Percentiles rank a stretch among this genome's conserved stretches.
Evolutionary conservation across 2,329 filamentous ascomycete species (phyloP).

Genomic region (Ophiostoma tasmaniense): DNA sequence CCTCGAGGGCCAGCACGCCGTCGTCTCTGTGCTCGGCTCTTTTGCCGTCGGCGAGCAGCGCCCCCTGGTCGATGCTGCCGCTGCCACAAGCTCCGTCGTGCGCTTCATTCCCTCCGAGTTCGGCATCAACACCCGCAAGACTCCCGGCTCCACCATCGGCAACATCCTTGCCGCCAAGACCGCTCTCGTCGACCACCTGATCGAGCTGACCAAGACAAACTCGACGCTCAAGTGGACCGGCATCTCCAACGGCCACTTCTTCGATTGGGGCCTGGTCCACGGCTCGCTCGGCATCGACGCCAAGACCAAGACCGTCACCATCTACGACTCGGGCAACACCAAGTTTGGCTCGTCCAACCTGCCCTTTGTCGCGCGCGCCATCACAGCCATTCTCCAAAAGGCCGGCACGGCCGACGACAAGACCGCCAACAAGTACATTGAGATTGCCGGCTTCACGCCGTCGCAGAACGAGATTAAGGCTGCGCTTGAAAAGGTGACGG

Average conservation of each 20-base stretch:
- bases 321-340: slow-evolving; percentile 25
- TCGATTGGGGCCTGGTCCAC: slow-evolving; percentile 36
- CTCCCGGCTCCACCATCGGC: slow-evolving; percentile 18
- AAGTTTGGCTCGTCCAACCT: slow-evolving; percentile 23
- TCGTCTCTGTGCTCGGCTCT: slow-evolving; percentile 41
- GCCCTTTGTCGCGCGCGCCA: slow-evolving; percentile 24
- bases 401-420: slow-evolving; percentile 24
- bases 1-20: slow-evolving; percentile 42
- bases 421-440: slow-evolving; percentile 41
- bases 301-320: slow-evolving; percentile 36
- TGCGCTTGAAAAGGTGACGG: slow-evolving; percentile 42
- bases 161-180: slow-evolving; percentile 32
- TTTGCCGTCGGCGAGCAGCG: slow-evolving; percentile 29
- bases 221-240: slow-evolving; percentile 25
- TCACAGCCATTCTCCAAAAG: slow-evolving; percentile 24
- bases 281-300: slow-evolving; percentile 41
- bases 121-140: slow-evolving; percentile 23
- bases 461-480: slow-evolving; percentile 50
- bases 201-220: slow-evolving; percentile 15
- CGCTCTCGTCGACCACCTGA: slow-evolving; percentile 30
- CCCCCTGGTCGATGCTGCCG: slow-evolving; percentile 21
- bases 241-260: slow-evolving; percentile 26
- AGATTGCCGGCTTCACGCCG: slow-evolving; percentile 47
- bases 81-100: slow-evolving; percentile 21
- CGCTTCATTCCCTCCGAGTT: slow-evolving; percentile 27